Conservation (phyloP, 2,329 filamentous ascomycete genomes). For the Diaporthe capsici region DNA sequence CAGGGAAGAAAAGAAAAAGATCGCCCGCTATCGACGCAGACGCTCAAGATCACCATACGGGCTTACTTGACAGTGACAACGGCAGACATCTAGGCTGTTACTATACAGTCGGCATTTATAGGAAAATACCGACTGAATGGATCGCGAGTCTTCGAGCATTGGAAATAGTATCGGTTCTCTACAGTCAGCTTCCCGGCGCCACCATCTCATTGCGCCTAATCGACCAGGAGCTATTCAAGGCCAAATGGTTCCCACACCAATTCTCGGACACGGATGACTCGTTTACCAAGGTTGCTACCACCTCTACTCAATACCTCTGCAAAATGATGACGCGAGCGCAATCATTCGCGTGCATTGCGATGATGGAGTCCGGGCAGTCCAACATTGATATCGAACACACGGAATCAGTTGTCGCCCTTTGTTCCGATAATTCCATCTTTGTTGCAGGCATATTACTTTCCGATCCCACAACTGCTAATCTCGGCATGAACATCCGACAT, state of each 20-base stretch:
- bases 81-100: not conserved
- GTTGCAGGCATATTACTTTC: not conserved
- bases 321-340: not conserved
- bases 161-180: slow-evolving; percentile 1
- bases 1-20: not conserved
- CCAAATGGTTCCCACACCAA: not conserved
- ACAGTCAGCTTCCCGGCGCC: not conserved
- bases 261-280: not conserved
- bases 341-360: not conserved
- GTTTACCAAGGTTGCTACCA: not conserved
- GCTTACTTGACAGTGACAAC: not conserved
- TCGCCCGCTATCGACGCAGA: not conserved
- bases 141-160: not conserved
- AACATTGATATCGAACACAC: not conserved
- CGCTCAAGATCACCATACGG: not conserved
- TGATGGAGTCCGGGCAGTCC: not conserved
- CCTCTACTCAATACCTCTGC: not conserved
- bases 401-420: not conserved
- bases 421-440: slow-evolving; percentile 5
- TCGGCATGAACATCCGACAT: slow-evolving; percentile 10
- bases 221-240: not conserved
- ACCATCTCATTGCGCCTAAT: not conserved
- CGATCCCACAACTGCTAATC: not conserved
- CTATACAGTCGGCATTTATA: not conserved
- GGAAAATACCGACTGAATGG: not conserved